phyloP scores from a whole-genome alignment of 345 rosid genomes.

The Limnanthes douglasii region DNA sequence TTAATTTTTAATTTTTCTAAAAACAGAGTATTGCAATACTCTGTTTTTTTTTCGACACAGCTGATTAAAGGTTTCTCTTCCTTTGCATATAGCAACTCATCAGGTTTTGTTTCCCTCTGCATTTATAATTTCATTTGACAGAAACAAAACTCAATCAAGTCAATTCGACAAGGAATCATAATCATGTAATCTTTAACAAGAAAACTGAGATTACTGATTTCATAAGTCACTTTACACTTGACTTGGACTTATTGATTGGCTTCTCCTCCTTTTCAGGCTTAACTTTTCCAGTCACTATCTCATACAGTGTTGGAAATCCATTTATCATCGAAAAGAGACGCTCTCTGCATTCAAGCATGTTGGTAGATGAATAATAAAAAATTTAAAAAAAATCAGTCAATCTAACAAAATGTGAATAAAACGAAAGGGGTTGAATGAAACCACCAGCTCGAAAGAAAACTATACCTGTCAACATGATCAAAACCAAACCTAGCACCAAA shows the following conservation, averaged over 20 bases:
- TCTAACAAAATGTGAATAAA: not conserved
- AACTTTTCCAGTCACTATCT: constrained; percentile 43
- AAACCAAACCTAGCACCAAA: constrained; percentile 68
- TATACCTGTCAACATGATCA: constrained; percentile 59
- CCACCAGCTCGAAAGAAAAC: constrained; percentile 2
- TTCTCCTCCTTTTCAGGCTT: constrained; percentile 43
- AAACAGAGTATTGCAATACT: too few species aligned
- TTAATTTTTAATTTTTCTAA: too few species aligned
- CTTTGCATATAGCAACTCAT: too few species aligned
- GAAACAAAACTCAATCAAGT: too few species aligned
- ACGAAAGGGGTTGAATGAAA: not conserved
- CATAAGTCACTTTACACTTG: constrained; percentile 24
- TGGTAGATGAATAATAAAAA: not conserved
- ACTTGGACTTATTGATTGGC: constrained; percentile 44
- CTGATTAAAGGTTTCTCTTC: too few species aligned
- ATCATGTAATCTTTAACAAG: too few species aligned
- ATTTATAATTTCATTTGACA: too few species aligned
- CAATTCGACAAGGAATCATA: too few species aligned
- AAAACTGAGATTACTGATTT: not conserved
- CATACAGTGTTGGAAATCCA: constrained; percentile 59
- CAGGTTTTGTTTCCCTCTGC: too few species aligned
- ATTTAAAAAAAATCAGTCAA: not conserved
- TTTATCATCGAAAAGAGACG: constrained; percentile 55
- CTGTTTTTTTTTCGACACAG: too few species aligned
- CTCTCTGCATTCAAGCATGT: constrained; percentile 31